A percentile compares a stretch with the other conserved stretches of the same genome.
phyloP scores from a whole-genome alignment of 345 rosid genomes.

The Firmiana major region DNA sequence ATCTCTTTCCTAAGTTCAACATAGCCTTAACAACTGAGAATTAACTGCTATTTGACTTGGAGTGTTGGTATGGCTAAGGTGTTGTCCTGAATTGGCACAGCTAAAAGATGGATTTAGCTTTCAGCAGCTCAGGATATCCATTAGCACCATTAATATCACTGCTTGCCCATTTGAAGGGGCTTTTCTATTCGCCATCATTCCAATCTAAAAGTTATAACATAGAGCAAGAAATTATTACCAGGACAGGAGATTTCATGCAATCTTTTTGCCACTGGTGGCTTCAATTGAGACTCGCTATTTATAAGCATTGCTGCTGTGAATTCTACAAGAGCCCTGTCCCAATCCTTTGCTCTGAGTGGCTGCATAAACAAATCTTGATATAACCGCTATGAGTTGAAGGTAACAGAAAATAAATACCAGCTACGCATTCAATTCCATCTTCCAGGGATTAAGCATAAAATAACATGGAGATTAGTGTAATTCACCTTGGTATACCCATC shows the following conservation, averaged over 20 bases:
- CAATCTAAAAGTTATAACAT: not conserved
- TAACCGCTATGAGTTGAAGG: not conserved
- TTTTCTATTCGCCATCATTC: not conserved
- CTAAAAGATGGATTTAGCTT: not conserved
- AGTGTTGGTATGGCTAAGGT: not conserved
- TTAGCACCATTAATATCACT: not conserved
- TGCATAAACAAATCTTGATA: slow-evolving; percentile 24
- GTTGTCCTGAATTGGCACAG: not conserved
- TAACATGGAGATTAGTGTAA: not conserved
- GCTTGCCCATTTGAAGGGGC: not conserved
- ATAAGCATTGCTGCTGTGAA: slow-evolving; percentile 53
- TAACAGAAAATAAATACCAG: not conserved
- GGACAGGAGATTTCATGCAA: slow-evolving; percentile 59
- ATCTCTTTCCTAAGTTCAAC: not conserved
- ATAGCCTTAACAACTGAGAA: not conserved
- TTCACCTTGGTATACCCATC: slow-evolving; percentile 82
- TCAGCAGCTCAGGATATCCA: not conserved
- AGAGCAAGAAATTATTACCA: slow-evolving; percentile 27
- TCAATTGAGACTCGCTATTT: slow-evolving; percentile 24
- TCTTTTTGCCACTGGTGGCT: slow-evolving; percentile 38
- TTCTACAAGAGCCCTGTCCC: slow-evolving; percentile 69
- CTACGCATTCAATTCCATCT: not conserved
- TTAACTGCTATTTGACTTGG: not conserved
- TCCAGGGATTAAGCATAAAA: not conserved
- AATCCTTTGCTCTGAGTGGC: slow-evolving; percentile 54